Base-by-base conservation (phyloP, 306 rosid species). In the Prunus mongolica region DNA sequence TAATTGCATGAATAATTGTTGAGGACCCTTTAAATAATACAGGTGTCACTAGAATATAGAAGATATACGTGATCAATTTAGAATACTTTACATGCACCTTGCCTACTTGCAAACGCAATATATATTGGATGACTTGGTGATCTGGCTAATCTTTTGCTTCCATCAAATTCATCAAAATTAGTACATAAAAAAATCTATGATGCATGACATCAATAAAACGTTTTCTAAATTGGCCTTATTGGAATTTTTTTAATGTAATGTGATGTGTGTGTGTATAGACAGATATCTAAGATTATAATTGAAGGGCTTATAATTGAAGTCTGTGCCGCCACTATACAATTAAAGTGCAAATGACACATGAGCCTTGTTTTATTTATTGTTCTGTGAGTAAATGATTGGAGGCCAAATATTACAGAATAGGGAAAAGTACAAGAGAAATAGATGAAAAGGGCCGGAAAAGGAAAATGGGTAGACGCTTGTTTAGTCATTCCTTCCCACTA, bases 261-360 rank as follows among this genome's bases (percentile, higher is more conserved):
- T 19, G 64, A 24, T 24, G 25, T 24, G 28, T 34, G 65, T 62
- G 45, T 62, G 67, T 30, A 16, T 12, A 30, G 12, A 63, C 45
- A 6, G 46, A 8, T 24, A 3, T 22, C n/a, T 38, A 27, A 74
- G 14, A 72, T 3, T 16, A 57, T 10, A 74, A 61, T 41, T 12
- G 27, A 49, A 5, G n/a, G 20, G 38, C 9, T 8, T 24, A 55
- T n/a, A 46, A 57, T 50, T 68, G 76, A 75, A 69, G 84, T 19
- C 14, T 74, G 81, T 69, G 83, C 71, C 79, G 78, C 75, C 80
- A 84, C 86, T 80, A 30, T 15, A 62, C 20, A 14, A 79, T 80
- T 86, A 27, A 41, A 82, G 79, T 75, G 90, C 85, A 85, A 88
- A 84, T 66, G 83, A 63, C 86, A 78, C 72, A 66, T 64, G 75